phyloP scores from a whole-genome alignment of 2,329 filamentous ascomycete species.

The Aspergillus arachidicola region DNA sequence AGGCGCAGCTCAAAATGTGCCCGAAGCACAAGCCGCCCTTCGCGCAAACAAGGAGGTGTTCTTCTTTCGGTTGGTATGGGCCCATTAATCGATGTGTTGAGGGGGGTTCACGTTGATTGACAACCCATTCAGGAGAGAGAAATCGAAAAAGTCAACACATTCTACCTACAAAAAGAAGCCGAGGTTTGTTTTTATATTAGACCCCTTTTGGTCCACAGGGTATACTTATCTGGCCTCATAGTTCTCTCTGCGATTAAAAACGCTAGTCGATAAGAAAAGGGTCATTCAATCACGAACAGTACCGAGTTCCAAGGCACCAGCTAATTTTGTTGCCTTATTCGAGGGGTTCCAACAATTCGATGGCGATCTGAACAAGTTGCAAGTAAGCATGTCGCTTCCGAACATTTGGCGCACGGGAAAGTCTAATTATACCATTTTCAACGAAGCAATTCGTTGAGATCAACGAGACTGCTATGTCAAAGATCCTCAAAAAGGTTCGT shows the following conservation, averaged over 20 bases:
- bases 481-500: constrained; percentile 90
- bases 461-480: constrained; percentile 96
- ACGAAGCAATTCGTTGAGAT: constrained; percentile 91
- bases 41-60: constrained; percentile 98
- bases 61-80: constrained; percentile 89
- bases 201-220: not conserved
- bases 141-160: constrained; percentile 96
- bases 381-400: constrained; percentile 45
- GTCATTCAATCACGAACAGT: constrained; percentile 78
- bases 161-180: constrained; percentile 96
- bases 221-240: constrained; percentile 40
- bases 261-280: constrained; percentile 91
- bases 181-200: constrained; percentile 65
- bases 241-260: constrained; percentile 92
- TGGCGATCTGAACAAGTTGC: constrained; percentile 93
- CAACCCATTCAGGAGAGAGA: constrained; percentile 76
- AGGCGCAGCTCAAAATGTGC: constrained; percentile 43
- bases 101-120: constrained; percentile 10
- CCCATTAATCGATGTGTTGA: not conserved
- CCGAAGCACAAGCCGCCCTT: constrained; percentile 82
- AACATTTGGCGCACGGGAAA: not conserved
- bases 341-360: constrained; percentile 98
- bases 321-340: constrained; percentile 91
- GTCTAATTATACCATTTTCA: constrained; percentile 11
- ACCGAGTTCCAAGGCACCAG: constrained; percentile 80